These are phyloP conservation scores for Nidularia sp. DNA, from an alignment of 768 basidiomycete genomes.

Conservation along the genomic window DNA sequence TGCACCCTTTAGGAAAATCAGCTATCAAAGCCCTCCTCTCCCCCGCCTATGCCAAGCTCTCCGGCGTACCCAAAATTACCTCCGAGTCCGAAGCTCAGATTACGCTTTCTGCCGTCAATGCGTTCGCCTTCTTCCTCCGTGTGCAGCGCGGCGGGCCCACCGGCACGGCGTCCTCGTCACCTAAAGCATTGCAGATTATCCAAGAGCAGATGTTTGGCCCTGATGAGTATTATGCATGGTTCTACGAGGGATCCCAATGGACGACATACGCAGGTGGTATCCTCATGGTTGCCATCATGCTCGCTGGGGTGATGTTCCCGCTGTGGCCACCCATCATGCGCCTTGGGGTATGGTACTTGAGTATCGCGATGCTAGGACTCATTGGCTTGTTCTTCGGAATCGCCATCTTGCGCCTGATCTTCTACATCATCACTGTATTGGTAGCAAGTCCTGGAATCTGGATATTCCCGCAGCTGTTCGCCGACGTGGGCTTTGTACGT, in stretches of 20 bases:
- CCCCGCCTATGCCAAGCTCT: slow-evolving; percentile 87
- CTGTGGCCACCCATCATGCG: slow-evolving; percentile 94
- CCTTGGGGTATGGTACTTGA: slow-evolving; percentile 93
- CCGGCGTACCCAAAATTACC: slow-evolving; percentile 70
- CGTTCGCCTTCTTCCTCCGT: slow-evolving; percentile 89
- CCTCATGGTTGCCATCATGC: slow-evolving; percentile 89
- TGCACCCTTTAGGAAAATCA: slow-evolving; percentile 67
- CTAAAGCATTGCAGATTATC: slow-evolving; percentile 76
- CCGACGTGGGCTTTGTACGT: slow-evolving; percentile 97
- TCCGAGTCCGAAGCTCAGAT: slow-evolving; percentile 71
- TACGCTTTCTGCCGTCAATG: slow-evolving; percentile 67
- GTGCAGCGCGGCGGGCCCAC: slow-evolving; percentile 74
- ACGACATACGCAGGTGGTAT: slow-evolving; percentile 88
- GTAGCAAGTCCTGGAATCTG: slow-evolving; percentile 89
- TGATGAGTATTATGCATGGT: slow-evolving; percentile 93
- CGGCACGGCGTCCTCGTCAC: slow-evolving; percentile 65
- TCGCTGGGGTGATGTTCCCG: slow-evolving; percentile 98
- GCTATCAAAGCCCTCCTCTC: slow-evolving; percentile 90
- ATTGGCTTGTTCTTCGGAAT: slow-evolving; percentile 89
- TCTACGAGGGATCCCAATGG: slow-evolving; percentile 93
- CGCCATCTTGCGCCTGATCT: slow-evolving; percentile 86
- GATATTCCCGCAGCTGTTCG: slow-evolving; percentile 98
- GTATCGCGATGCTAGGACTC: slow-evolving; percentile 81
- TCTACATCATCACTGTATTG: slow-evolving; percentile 90
- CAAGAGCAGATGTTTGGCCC: slow-evolving; percentile 76